Percentiles rank a stretch among this genome's conserved stretches.
These are phyloP conservation scores for Tieghemiomyces parasiticus DNA, from an alignment of 192 early-diverging fungal species.

Conservation along the genomic window DNA sequence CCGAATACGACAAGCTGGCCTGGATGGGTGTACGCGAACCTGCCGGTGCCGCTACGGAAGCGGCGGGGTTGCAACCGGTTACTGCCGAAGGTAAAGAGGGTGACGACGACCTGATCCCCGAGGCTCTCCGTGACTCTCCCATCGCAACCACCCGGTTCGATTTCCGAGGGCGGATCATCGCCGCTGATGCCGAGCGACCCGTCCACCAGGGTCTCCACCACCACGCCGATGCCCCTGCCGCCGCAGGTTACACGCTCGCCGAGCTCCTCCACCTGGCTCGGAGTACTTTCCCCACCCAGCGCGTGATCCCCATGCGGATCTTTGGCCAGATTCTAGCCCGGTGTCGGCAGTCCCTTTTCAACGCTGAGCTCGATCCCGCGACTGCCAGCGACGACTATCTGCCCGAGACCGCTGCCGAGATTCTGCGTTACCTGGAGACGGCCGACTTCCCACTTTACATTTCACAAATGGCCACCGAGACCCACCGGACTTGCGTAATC, in stretches of 20 bases:
- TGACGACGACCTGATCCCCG: constrained; percentile 14
- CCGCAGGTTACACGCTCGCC: constrained; percentile 72
- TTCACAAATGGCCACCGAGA: not conserved
- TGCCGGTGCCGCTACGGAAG: not conserved
- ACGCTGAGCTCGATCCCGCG: not conserved
- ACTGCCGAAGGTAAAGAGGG: constrained; percentile 27
- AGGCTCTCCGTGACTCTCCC: constrained; percentile 11
- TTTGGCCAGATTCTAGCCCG: constrained; percentile 34
- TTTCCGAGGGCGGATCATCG: constrained; percentile 57
- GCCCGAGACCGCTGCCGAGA: not conserved
- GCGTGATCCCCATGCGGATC: constrained; percentile 46
- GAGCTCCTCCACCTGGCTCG: constrained; percentile 70
- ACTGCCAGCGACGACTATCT: not conserved
- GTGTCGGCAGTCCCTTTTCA: not conserved
- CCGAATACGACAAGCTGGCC: constrained; percentile 46
- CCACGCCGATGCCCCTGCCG: constrained; percentile 70
- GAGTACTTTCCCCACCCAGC: constrained; percentile 67
- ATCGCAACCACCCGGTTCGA: constrained; percentile 55
- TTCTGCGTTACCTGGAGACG: not conserved
- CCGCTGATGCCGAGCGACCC: constrained; percentile 34
- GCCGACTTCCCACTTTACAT: not conserved
- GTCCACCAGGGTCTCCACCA: constrained; percentile 66
- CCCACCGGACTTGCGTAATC: not conserved
- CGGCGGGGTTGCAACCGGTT: constrained; percentile 26
- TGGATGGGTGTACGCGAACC: constrained; percentile 36